Evolutionary conservation across 208 protist species (phyloP).

Genomic region (Leishmania major): DNA sequence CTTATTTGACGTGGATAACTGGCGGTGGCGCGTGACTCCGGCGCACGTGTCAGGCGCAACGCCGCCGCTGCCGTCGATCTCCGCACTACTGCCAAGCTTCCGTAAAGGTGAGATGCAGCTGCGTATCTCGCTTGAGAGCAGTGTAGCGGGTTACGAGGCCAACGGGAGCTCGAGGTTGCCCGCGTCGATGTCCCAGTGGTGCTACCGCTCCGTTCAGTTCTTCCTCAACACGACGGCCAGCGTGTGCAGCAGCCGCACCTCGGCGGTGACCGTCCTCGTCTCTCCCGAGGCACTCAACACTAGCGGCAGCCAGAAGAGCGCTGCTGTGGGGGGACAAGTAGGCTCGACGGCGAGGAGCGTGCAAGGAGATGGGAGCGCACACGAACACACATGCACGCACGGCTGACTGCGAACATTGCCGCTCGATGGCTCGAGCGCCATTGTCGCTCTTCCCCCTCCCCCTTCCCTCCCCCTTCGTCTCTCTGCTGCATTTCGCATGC

Average conservation of each 20-base stretch:
- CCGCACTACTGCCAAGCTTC: not conserved
- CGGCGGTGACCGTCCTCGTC: conserved; percentile 7
- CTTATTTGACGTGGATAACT: not conserved
- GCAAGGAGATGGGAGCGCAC: not conserved
- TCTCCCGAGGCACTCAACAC: not conserved
- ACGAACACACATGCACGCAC: not conserved
- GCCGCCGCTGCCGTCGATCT: not conserved
- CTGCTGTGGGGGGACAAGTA: not conserved
- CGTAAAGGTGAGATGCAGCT: not conserved
- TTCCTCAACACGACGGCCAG: conserved; percentile 1
- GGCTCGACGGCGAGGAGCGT: not conserved
- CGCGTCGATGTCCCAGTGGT: conserved; percentile 13
- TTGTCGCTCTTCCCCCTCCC: not conserved
- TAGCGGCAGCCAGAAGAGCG: not conserved
- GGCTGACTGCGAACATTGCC: not conserved
- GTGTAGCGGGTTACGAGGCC: not conserved
- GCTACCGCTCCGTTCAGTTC: conserved; percentile 10
- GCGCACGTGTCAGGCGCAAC: not conserved
- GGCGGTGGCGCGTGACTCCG: not conserved
- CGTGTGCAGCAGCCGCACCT: conserved; percentile 12
- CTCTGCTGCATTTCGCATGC: not conserved
- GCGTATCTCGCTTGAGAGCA: not conserved
- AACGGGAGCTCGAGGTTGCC: conserved; percentile 5
- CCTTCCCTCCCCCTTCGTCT: not conserved
- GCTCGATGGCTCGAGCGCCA: not conserved